Base-by-base conservation (phyloP, 352 stramenopile genomes). In the Phytophthora uliginosa region DNA sequence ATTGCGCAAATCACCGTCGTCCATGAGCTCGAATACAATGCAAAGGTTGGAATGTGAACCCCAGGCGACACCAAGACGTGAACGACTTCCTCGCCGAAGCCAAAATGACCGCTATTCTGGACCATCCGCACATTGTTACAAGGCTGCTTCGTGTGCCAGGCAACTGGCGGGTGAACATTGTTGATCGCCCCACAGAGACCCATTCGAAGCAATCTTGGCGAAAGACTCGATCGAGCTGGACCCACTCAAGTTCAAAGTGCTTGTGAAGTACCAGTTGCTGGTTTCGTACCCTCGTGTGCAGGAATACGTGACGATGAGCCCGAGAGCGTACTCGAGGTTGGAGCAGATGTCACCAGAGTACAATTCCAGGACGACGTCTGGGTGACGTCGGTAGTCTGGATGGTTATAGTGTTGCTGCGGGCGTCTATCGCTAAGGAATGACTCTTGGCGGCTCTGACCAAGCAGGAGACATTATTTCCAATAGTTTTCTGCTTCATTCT, bases 1-100 rank as follows among this genome's bases (percentile, higher is more conserved):
- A 5, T n/a, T 26, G 6, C 76, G 66, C 24, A 86, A 34, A 34
- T 86, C 78, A 1, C 74, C 76, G 10, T 63, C 66, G 22, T 63
- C 34, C 73, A 81, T 76, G 33, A 79, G 81, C 48, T 84, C 79
- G 13, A 61, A 71, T 36, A 85, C 57, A 12, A 66, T 73, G 42
- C 74, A 80, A 3, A 87, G 38, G 20, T 87, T 74, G 9, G 70
- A 58, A 13, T 75, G 60, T 3, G 77, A 81, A 12, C 73, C 67
- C 75, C 79, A 87, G 36, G 79, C 63, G 0, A 87, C 66, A 1
- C 77, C 77, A 7, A 84, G 59, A 31, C 26, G 26, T 31, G 26
- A 31, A 31, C 26, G 26, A 31, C 2, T 31, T 31, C 26, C 3
- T 31, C 26, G 26, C 4, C 26, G 26, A 31, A 31, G 26, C 26